phyloP scores from a whole-genome alignment of 108 stramenopile genomes.

The Pseudonitzschia multistriata region DNA sequence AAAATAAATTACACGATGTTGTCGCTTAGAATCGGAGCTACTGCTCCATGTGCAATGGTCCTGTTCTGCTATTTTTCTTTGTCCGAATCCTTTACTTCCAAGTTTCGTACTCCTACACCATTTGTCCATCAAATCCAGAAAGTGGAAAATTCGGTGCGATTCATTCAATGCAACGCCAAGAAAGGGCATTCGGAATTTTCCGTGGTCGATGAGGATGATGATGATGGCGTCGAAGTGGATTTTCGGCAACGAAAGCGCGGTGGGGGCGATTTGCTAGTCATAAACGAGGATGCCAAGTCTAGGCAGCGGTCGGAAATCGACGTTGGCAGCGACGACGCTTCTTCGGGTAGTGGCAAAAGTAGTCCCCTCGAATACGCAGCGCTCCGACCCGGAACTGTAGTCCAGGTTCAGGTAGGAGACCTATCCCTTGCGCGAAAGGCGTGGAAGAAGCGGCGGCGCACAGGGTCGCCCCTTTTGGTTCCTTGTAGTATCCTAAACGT shows the following conservation, averaged over 20 bases:
- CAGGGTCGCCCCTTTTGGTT: constrained; percentile 71
- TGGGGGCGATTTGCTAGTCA: constrained; percentile 13
- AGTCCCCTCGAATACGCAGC: constrained; percentile 18
- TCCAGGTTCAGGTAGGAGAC: constrained; percentile 78
- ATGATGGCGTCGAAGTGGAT: not conserved
- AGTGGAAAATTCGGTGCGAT: not conserved
- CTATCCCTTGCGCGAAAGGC: constrained; percentile 74
- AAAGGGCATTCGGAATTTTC: constrained; percentile 8
- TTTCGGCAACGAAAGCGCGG: constrained; percentile 10
- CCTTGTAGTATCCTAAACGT: constrained; percentile 75
- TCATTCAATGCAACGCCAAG: not conserved
- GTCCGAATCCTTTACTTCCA: constrained; percentile 10
- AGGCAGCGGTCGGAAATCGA: not conserved
- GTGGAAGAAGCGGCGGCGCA: constrained; percentile 87
- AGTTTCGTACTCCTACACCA: not conserved
- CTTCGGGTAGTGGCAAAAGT: not conserved
- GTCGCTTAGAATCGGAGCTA: not conserved
- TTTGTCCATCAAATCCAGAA: not conserved
- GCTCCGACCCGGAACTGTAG: constrained; percentile 51
- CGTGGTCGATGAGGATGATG: not conserved
- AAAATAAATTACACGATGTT: not conserved
- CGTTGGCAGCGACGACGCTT: not conserved
- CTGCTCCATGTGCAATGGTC: not conserved
- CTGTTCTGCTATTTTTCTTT: not conserved
- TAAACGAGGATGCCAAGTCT: constrained; percentile 10